Conservation (phyloP, 2,329 filamentous ascomycete species). For the Lasiodiplodia sp. region DNA sequence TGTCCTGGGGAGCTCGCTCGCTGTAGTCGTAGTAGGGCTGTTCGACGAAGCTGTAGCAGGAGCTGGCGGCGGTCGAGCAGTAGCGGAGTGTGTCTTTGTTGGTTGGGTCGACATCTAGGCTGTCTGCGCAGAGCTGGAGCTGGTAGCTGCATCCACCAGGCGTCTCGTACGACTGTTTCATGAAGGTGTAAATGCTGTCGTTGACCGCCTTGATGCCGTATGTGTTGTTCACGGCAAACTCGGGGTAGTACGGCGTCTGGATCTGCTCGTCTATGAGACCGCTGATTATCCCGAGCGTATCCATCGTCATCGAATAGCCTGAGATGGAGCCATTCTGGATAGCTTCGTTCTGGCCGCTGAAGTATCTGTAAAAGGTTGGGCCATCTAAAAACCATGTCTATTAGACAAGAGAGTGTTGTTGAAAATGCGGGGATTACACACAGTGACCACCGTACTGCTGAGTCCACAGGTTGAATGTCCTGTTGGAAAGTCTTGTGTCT, state of each 20-base stretch:
- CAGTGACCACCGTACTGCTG: constrained; percentile 58
- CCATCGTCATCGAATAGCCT: constrained; percentile 60
- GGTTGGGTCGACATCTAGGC: constrained; percentile 43
- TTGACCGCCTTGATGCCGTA: constrained; percentile 60
- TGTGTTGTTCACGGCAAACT: constrained; percentile 63
- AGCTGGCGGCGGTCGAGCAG: constrained; percentile 40
- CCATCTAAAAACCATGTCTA: background rate
- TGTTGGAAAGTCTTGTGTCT: constrained; percentile 49
- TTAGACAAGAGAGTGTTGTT: constrained; percentile 35
- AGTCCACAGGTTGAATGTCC: constrained; percentile 61
- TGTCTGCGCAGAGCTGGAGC: constrained; percentile 56
- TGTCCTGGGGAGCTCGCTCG: constrained; percentile 61
- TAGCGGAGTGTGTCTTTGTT: constrained; percentile 27
- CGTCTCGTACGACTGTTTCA: constrained; percentile 54
- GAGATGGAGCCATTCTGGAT: constrained; percentile 56
- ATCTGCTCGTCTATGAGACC: constrained; percentile 60
- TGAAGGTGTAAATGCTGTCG: constrained; percentile 53
- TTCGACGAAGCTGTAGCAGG: constrained; percentile 46
- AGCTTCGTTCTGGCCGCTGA: constrained; percentile 62
- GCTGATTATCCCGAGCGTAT: constrained; percentile 63
- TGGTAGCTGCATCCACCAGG: constrained; percentile 60
- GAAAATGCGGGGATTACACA: background rate
- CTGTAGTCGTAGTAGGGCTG: constrained; percentile 37
- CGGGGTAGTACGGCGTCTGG: constrained; percentile 52
- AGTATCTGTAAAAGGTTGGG: constrained; percentile 63